Conservation (phyloP, 495 filamentous ascomycete genomes). For the Terfezia claveryi region DNA sequence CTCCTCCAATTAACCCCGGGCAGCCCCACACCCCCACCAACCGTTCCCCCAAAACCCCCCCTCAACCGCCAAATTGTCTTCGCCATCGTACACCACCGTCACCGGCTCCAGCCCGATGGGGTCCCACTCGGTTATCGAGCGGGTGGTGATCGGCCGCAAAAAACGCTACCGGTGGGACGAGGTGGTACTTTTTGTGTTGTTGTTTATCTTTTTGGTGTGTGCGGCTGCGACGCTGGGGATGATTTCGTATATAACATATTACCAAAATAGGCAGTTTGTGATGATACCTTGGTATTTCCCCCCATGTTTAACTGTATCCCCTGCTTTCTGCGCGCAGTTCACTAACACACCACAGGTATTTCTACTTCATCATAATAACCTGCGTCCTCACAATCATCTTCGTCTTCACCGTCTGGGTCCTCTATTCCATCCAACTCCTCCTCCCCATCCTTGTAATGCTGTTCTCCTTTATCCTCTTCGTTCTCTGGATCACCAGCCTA, state of each 20-base stretch:
- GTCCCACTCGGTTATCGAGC: not conserved
- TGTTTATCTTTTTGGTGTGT: slow-evolving; percentile 63
- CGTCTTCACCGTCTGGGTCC: slow-evolving; percentile 44
- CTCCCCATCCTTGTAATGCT: slow-evolving; percentile 79
- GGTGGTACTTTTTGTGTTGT: slow-evolving; percentile 77
- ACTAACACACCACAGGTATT: slow-evolving; percentile 40
- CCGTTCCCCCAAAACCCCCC: not conserved
- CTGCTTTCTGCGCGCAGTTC: not conserved
- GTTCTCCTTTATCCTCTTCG: slow-evolving; percentile 79
- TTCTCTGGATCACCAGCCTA: slow-evolving; percentile 78
- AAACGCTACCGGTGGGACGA: slow-evolving; percentile 86
- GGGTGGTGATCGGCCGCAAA: slow-evolving; percentile 20
- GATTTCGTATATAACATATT: slow-evolving; percentile 61
- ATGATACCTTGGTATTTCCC: slow-evolving; percentile 57
- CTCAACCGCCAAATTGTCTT: slow-evolving; percentile 6
- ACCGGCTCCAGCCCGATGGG: slow-evolving; percentile 5
- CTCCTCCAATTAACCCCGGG: too few species aligned
- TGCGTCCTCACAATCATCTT: slow-evolving; percentile 49
- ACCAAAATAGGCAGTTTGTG: slow-evolving; percentile 49
- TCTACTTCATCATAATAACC: slow-evolving; percentile 71
- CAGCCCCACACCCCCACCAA: not conserved
- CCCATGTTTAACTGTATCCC: not conserved
- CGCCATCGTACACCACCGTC: slow-evolving; percentile 7
- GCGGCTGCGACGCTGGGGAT: slow-evolving; percentile 63
- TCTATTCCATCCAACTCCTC: slow-evolving; percentile 56